Base-by-base conservation (phyloP, 805 yeast genomes). In the Candida argentea region DNA sequence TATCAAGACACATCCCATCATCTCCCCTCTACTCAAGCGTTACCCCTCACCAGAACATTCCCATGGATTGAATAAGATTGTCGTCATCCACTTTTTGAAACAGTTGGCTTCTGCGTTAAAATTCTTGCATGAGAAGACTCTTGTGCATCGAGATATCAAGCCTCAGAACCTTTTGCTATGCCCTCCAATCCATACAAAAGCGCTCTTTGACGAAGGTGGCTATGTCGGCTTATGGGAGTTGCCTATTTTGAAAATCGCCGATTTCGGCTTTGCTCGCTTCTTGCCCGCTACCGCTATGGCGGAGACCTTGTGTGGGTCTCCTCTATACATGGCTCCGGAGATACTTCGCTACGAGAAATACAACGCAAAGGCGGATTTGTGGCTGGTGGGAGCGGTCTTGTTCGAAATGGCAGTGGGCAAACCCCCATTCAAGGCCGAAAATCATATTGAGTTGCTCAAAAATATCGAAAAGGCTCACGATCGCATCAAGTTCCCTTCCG, bases 281-380 rank as follows among this genome's bases (percentile, higher is more conserved):
- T 65, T 91, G 43, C 98, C 98, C 5, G 76, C 82, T 27, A 81
- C 96, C 2, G 78, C 95, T 2, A 66, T 91, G 72, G 97, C 97
- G 2, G 98, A 91, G 50, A 91, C 98, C 2, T 62, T 91, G 40
- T 91, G 98, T 65, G 98, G 98, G 1, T 84, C 95, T 7, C 98
- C 98, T 3, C 67, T 91, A 24, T 91, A 91, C 55, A 91, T 91
- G 98, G 98, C 98, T 0, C 98, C 98, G 0, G 98, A 91, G 56
- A 91, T 91, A 26, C 61, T 91, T 42, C 67, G 94, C 37, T 87
- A 84, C 47, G 96, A 91, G 50, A 91, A 86, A 55, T 91, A 91
- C 57, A 86, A 87, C 42, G 98, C 97, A 4, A 87, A 86, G 50
- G 97, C 96, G 0, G 98, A 91, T 50, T 57, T 91, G 38, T 91